A percentile compares a stretch with the other conserved stretches of the same genome.
phyloP scores from a whole-genome alignment of 306 rosid species.

The Pterocarpus macrocarpus region DNA sequence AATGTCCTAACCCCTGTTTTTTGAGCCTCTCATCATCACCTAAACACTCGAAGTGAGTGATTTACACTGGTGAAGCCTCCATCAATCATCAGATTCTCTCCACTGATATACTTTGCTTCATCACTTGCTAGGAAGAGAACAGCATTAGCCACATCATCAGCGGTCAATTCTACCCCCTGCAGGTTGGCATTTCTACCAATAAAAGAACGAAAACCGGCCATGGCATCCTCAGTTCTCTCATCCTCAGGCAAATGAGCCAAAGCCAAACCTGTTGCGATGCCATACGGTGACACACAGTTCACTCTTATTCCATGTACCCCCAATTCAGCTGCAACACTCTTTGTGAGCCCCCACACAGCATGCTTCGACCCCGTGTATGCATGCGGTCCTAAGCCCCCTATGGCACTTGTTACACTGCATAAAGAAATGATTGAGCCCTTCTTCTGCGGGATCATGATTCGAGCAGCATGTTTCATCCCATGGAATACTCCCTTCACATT shows the following conservation, averaged over 20 bases:
- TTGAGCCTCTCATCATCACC: neutral
- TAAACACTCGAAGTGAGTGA: slow-evolving; percentile 68
- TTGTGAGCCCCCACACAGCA: slow-evolving; percentile 81
- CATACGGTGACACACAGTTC: slow-evolving; percentile 78
- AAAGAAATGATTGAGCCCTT: slow-evolving; percentile 84
- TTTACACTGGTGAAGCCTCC: slow-evolving; percentile 71
- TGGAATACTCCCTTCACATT: slow-evolving; percentile 85
- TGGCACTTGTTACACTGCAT: slow-evolving; percentile 59
- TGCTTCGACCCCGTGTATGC: slow-evolving; percentile 84
- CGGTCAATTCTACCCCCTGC: slow-evolving; percentile 73
- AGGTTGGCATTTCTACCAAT: slow-evolving; percentile 59
- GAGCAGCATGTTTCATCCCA: slow-evolving; percentile 87
- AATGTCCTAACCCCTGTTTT: too few relatives aligned
- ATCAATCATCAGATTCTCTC: slow-evolving; percentile 77
- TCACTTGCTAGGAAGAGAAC: slow-evolving; percentile 89
- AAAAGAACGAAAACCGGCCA: slow-evolving; percentile 57
- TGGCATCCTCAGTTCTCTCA: slow-evolving; percentile 71
- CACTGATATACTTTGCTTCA: slow-evolving; percentile 78
- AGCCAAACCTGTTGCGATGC: slow-evolving; percentile 62
- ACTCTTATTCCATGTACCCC: slow-evolving; percentile 72
- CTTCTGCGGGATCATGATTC: slow-evolving; percentile 72
- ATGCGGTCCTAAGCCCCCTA: slow-evolving; percentile 73
- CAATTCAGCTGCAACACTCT: slow-evolving; percentile 84
- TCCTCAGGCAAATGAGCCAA: slow-evolving; percentile 75
- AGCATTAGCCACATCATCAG: slow-evolving; percentile 78